phyloP scores from a whole-genome alignment of 2,329 filamentous ascomycete species.

The Helotiales sp. region DNA sequence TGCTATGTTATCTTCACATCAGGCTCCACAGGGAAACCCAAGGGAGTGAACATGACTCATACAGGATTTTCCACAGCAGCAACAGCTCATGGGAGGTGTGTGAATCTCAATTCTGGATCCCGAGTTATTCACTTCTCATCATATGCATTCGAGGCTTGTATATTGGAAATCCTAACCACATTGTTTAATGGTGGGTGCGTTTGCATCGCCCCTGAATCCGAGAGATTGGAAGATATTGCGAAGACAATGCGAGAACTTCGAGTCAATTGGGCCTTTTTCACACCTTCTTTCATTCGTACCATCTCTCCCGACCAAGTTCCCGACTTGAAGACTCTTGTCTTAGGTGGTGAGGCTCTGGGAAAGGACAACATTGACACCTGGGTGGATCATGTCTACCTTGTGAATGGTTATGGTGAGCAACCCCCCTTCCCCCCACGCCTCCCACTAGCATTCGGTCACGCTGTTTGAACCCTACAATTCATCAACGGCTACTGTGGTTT shows the following conservation, averaged over 20 bases:
- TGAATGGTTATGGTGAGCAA: constrained; percentile 46
- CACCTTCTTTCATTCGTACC: constrained; percentile 36
- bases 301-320: constrained; percentile 32
- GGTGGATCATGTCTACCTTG: constrained; percentile 44
- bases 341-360: constrained; percentile 43
- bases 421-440: neutral
- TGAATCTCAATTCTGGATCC: constrained; percentile 1
- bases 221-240: constrained; percentile 45
- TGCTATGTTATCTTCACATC: constrained; percentile 29
- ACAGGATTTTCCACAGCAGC: constrained; percentile 14
- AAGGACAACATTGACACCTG: constrained; percentile 45
- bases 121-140: constrained; percentile 21
- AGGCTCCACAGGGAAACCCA: constrained; percentile 31
- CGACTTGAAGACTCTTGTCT: constrained; percentile 30
- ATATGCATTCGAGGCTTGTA: constrained; percentile 29
- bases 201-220: constrained; percentile 47
- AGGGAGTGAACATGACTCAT: constrained; percentile 26
- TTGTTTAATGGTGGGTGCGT: constrained; percentile 46
- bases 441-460: too few species aligned
- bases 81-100: neutral
- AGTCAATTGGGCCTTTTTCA: constrained; percentile 35
- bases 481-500: too few species aligned
- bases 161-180: constrained; percentile 25
- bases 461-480: too few species aligned
- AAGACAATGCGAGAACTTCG: constrained; percentile 34